These are phyloP conservation scores for Malus hybrid DNA, from an alignment of 331 rosid species.

Conservation along the genomic window DNA sequence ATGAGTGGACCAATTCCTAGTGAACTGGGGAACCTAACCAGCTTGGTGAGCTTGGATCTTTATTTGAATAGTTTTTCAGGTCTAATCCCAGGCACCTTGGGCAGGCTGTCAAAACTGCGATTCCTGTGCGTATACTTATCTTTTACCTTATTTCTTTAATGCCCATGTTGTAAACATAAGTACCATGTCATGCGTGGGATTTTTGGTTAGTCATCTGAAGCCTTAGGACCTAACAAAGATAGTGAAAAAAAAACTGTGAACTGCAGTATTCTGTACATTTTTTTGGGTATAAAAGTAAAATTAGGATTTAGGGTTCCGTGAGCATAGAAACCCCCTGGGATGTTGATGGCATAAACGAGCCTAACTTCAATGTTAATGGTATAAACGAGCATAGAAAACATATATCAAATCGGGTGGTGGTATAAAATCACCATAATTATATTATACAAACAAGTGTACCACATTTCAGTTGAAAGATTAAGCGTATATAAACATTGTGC, in stretches of 20 bases:
- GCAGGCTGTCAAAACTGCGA: constrained; percentile 84
- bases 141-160: constrained; percentile 1
- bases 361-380: neutral
- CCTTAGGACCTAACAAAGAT: neutral
- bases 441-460: neutral
- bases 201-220: neutral
- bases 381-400: neutral
- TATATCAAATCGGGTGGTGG: neutral
- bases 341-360: neutral
- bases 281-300: neutral
- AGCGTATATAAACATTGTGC: neutral
- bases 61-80: constrained; percentile 77
- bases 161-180: neutral
- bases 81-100: constrained; percentile 85
- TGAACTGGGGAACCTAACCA: constrained; percentile 95
- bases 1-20: constrained; percentile 86
- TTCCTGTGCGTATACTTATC: constrained; percentile 74
- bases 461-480: neutral
- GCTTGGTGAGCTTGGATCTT: constrained; percentile 99
- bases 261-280: too few relatives aligned
- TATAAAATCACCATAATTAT: neutral
- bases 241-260: too few relatives aligned
- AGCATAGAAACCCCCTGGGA: neutral
- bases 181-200: neutral
- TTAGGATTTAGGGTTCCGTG: neutral